Conservation (phyloP, 1,139 yeast genomes). For the Suzukiozyma palmioleophila region DNA sequence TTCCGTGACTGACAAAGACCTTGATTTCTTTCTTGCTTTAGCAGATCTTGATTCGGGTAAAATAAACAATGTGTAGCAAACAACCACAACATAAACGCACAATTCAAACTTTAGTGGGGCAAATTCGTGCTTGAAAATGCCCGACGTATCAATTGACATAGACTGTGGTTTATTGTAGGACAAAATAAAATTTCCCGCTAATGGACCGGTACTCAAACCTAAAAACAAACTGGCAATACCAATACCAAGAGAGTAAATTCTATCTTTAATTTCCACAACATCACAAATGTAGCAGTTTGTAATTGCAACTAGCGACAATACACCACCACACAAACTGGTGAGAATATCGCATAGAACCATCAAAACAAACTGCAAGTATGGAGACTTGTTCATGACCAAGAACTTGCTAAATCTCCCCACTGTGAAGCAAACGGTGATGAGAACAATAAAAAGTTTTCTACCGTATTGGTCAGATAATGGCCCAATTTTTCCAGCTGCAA, state of each 20-base stretch:
- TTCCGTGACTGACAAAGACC: conserved; percentile 28
- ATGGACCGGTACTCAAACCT: conserved; percentile 65
- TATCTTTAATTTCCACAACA: conserved; percentile 49
- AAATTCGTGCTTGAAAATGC: conserved; percentile 17
- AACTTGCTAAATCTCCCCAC: conserved; percentile 24
- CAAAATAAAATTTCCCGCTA: conserved; percentile 43
- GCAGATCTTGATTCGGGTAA: conserved; percentile 60
- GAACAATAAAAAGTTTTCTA: conserved; percentile 42
- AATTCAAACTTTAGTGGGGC: conserved; percentile 30
- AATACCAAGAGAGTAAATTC: conserved; percentile 55
- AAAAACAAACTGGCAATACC: conserved; percentile 53
- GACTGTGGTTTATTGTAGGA: conserved; percentile 8
- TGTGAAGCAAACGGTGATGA: conserved; percentile 24
- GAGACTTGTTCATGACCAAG: conserved; percentile 24
- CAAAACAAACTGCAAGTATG: conserved; percentile 28
- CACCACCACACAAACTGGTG: conserved; percentile 54
- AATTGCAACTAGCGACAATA: conserved; percentile 46
- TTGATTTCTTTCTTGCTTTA: conserved; percentile 42
- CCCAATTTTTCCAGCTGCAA: conserved; percentile 49
- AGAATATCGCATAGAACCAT: conserved; percentile 35
- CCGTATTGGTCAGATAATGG: conserved; percentile 65
- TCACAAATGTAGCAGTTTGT: conserved; percentile 62
- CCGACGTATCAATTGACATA: conserved; percentile 2
- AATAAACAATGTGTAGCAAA: conserved; percentile 29
- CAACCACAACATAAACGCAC: conserved; percentile 17